Base-by-base conservation (phyloP, 352 stramenopile species). In the Thalassiosira livingstoniorum region DNA sequence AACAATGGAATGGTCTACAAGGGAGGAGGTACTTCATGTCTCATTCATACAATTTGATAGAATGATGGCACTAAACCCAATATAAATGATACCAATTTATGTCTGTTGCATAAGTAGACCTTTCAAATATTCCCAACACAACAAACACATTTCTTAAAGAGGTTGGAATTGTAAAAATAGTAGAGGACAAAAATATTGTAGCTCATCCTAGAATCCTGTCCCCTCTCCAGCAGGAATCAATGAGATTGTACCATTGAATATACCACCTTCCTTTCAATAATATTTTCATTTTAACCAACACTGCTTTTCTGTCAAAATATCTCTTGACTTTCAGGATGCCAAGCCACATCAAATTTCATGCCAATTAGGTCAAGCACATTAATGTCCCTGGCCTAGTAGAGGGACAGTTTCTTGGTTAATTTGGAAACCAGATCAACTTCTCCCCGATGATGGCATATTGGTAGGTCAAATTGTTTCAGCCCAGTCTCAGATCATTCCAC, bases 391-490 rank as follows among this genome's bases (percentile, higher is more conserved):
- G 79, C 60, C 73, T 18, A n/a, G 7, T 2, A 76, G 72, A 47
- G 66, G 75, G 15, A 78, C 70, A 29, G 43, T 29, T 18, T n/a
- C 7, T 34, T 45, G 53, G 29, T 69, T 42, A 15, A 78, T 78
- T 47, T 27, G 69, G 3, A 31, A 27, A 45, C 11, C 39, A 18
- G 27, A 69, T 13, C 10, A 78, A 5, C 34, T 39, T 7, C 47
- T 64, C 62, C 79, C 79, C 27, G 79, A 61, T 15, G 65, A 83
- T 23, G 43, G 58, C 15, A 35, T 72, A 0, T 68, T 25, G 10
- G 65, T 81, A n/a, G 79, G 83, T 66, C 79, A 86, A 69, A 65
- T 86, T 21, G 51, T 74, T n/a, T 82, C 54, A 15, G 35, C 62
- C 32, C 55, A 75, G 34, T 74, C 72, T 35, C 60, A 68, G 23